phyloP scores from a whole-genome alignment of 257 asterid genomes.

The Ilex asprella region DNA sequence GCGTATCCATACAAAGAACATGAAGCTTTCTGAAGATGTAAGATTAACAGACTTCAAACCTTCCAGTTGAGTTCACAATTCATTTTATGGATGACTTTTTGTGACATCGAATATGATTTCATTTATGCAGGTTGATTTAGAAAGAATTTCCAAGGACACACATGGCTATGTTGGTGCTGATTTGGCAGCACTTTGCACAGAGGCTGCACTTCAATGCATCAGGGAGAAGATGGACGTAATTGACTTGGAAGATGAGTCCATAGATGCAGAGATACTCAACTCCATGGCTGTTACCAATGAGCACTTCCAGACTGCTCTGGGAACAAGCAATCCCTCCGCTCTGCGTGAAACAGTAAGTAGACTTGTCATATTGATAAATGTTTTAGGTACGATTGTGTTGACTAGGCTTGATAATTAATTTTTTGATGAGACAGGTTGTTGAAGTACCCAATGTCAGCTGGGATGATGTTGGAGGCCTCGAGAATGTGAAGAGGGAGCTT shows the following conservation, averaged over 20 bases:
- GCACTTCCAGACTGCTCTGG: constrained; percentile 85
- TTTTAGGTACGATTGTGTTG: neutral
- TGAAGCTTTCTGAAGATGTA: constrained; percentile 90
- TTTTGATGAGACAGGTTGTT: constrained; percentile 50
- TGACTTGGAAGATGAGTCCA: constrained; percentile 79
- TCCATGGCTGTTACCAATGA: constrained; percentile 93
- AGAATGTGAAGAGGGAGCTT: constrained; percentile 84
- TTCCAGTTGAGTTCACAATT: neutral
- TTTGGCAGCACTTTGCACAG: constrained; percentile 92
- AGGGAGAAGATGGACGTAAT: constrained; percentile 98
- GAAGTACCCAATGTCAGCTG: constrained; percentile 84
- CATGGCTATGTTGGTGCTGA: constrained; percentile 96
- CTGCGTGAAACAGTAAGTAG: constrained; percentile 77
- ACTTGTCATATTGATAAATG: constrained; percentile 4
- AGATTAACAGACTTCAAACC: constrained; percentile 4
- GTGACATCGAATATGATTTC: neutral
- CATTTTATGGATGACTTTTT: neutral
- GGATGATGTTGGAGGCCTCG: constrained; percentile 92
- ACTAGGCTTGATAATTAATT: constrained; percentile 12
- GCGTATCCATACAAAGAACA: constrained; percentile 86
- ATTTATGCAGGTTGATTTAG: constrained; percentile 72
- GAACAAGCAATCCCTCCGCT: constrained; percentile 95
- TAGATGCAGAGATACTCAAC: constrained; percentile 85
- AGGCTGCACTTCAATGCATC: constrained; percentile 92
- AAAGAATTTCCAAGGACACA: constrained; percentile 68